Evolutionary conservation across 2,329 filamentous ascomycete species (phyloP), one percentile per base, ranked within the genome.

Genomic region (Epichloe coenophiala): DNA sequence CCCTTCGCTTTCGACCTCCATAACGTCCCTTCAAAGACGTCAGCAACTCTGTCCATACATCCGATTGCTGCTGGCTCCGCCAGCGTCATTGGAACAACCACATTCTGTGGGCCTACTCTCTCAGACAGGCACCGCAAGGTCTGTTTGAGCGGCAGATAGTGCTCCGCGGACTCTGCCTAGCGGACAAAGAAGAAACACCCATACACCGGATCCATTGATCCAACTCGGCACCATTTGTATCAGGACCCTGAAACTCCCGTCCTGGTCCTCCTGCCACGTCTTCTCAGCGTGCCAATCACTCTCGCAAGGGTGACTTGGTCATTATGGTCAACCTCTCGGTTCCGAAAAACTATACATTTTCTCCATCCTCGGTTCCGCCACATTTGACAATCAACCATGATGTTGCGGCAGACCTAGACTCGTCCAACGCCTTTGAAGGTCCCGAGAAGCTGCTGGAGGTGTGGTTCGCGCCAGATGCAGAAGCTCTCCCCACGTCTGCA

Each of bases 361-460:
- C 88, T 66, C 83, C 86, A 61, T 88, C 87, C 58, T 79, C 82
- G 69, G 87, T 81, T 60, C 91, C 88, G 52, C 89, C 91, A 53
- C 87, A 93, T 67, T 74, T 96, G 73, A 96, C 88, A 47, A 97
- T 97, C 77, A 97, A 97, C 72, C 88, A 89, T 70, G 88, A 94
- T 74, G 88, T 91, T 60, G 89, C 88, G 58, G 79, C 88, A 59
- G 90, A 95, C 68, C 79, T 96, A 63, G 93, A 97, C 72, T 96
- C 90, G 52, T 86, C 76, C 77, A 95, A 89, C 77, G 90, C 91
- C 58, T 98, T 98, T 65, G 93, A 98, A 76, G 91, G 91, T 53
- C 93, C 93, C 43, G 93, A 98, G 74, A 98, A 98, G 75, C 78
- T 98, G 50, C 78, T 98, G 61, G 93, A 98, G 74, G 91, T 98